These are phyloP conservation scores for Curvularia spicifera DNA, from an alignment of 2,329 filamentous ascomycete species.

Conservation along the genomic window DNA sequence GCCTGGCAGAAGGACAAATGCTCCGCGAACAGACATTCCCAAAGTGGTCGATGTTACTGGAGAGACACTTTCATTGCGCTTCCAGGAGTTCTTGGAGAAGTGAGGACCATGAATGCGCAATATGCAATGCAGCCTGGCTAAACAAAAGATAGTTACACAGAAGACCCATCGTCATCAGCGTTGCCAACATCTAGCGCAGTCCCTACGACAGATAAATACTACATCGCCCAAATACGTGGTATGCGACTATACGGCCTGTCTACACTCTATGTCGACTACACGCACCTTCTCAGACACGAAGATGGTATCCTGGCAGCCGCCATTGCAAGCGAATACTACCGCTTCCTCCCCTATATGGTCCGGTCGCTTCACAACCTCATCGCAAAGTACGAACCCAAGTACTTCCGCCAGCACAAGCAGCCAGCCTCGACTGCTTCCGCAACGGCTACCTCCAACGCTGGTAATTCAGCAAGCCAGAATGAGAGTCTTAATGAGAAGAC, in stretches of 20 bases:
- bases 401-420: constrained; percentile 91
- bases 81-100: constrained; percentile 81
- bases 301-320: constrained; percentile 84
- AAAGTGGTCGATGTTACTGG: constrained; percentile 79
- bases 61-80: constrained; percentile 74
- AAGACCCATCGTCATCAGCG: constrained; percentile 69
- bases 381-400: constrained; percentile 89
- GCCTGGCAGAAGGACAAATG: constrained; percentile 45
- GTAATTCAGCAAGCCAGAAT: constrained; percentile 64
- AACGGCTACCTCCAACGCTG: constrained; percentile 68
- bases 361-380: constrained; percentile 91
- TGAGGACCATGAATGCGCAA: constrained; percentile 48
- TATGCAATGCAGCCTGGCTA: constrained; percentile 12
- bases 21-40: constrained; percentile 65
- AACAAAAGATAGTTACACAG: constrained; percentile 61
- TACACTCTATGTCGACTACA: constrained; percentile 86
- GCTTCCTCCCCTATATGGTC: constrained; percentile 90
- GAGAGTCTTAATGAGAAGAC: constrained; percentile 71
- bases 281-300: constrained; percentile 77
- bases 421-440: constrained; percentile 75
- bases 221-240: constrained; percentile 81
- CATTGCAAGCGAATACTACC: constrained; percentile 90
- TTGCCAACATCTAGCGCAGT: constrained; percentile 70
- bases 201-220: constrained; percentile 79
- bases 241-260: constrained; percentile 78